These are phyloP conservation scores for Pichia scutulata DNA, from an alignment of 805 yeast species.

Conservation along the genomic window DNA sequence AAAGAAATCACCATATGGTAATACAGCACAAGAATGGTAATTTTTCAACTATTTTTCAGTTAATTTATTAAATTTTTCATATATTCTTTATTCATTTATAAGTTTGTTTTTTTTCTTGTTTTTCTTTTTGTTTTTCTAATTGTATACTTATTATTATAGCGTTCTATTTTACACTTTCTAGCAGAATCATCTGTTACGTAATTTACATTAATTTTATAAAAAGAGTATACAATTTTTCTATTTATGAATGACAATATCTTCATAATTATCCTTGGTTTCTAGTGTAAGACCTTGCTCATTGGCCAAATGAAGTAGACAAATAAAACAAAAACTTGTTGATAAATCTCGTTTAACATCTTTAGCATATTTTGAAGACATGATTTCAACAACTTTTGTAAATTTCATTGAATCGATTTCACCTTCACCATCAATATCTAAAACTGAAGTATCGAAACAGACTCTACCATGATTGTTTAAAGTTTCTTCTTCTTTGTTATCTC, in stretches of 20 bases:
- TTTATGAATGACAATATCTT: constrained; percentile 30
- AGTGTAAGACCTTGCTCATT: constrained; percentile 40
- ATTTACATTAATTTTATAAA: neutral
- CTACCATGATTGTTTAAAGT: neutral
- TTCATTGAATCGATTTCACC: constrained; percentile 13
- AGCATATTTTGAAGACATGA: constrained; percentile 31
- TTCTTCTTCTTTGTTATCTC: constrained; percentile 1
- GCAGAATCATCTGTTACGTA: too few species aligned
- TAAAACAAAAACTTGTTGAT: constrained; percentile 44
- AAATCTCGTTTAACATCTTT: constrained; percentile 33
- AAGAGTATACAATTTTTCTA: constrained; percentile 4
- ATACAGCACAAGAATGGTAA: constrained; percentile 71
- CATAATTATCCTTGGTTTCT: constrained; percentile 28
- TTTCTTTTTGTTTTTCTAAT: neutral
- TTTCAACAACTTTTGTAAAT: constrained; percentile 31
- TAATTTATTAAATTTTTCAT: neutral
- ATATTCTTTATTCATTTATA: neutral
- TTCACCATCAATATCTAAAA: neutral
- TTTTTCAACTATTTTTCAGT: neutral
- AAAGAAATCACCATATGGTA: constrained; percentile 60
- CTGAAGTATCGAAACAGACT: neutral
- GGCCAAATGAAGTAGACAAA: constrained; percentile 42
- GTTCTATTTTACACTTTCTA: neutral
- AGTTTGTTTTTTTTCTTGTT: too few species aligned
- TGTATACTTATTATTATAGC: neutral